Conservation (phyloP, 345 rosid species). For the Lepidium sativum region DNA sequence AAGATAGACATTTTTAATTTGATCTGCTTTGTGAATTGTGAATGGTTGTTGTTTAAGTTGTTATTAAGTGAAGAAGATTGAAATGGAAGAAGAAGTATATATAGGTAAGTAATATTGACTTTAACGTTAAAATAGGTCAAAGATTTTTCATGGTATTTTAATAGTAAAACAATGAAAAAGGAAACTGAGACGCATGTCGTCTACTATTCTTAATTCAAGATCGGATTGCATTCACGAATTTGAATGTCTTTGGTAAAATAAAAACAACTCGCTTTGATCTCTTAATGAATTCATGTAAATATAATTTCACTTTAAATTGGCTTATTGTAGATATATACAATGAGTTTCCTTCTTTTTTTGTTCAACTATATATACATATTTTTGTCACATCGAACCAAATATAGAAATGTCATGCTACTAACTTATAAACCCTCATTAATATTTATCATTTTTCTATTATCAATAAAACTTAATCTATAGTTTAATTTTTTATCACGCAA, state of each 20-base stretch:
- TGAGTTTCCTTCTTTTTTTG: too few species aligned
- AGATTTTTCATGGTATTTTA: not conserved
- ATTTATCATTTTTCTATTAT: too few species aligned
- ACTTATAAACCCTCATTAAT: too few species aligned
- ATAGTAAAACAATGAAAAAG: not conserved
- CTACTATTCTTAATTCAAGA: not conserved
- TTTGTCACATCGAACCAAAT: too few species aligned
- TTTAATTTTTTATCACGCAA: too few species aligned
- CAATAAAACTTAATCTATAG: too few species aligned
- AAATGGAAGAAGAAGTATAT: not conserved
- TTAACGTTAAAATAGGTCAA: not conserved
- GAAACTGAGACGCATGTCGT: not conserved
- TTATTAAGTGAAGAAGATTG: constrained; percentile 3
- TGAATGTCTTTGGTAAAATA: not conserved
- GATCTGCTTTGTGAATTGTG: not conserved
- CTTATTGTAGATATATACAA: too few species aligned
- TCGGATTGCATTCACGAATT: not conserved
- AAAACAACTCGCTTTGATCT: not conserved
- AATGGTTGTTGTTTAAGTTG: not conserved
- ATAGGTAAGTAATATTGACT: not conserved
- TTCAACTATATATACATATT: too few species aligned
- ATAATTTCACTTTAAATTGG: not conserved
- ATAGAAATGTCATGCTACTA: too few species aligned
- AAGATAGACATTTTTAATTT: not conserved
- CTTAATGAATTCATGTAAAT: not conserved